Evolutionary conservation across 2,329 filamentous ascomycete species (phyloP).

Genomic region (Orbilia blumenaviensis): DNA sequence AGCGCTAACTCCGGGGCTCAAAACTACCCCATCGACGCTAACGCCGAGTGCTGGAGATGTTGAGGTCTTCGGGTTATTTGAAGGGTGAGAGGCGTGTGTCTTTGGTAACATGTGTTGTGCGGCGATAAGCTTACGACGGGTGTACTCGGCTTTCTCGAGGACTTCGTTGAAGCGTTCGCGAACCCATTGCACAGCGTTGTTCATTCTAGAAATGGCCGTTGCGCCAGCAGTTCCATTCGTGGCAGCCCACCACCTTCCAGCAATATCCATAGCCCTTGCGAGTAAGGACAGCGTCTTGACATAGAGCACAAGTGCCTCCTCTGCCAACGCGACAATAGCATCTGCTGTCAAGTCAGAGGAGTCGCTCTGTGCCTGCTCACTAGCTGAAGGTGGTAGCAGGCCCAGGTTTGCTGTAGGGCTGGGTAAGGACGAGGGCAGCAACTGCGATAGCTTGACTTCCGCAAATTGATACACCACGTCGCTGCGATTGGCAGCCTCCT

Average conservation of each 20-base stretch:
- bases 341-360: conserved; percentile 80
- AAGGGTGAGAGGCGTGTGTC: conserved; percentile 86
- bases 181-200: conserved; percentile 94
- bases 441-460: conserved; percentile 97
- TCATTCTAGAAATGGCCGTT: conserved; percentile 74
- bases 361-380: conserved; percentile 54
- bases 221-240: conserved; percentile 61
- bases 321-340: conserved; percentile 84
- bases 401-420: conserved; percentile 64
- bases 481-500: conserved; percentile 90
- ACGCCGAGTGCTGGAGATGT: conserved; percentile 42
- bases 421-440: conserved; percentile 81
- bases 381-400: conserved; percentile 57
- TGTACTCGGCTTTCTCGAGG: conserved; percentile 92
- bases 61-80: conserved; percentile 68
- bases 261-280: conserved; percentile 94
- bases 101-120: conserved; percentile 83
- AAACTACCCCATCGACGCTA: conserved; percentile 68
- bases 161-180: conserved; percentile 95
- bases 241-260: conserved; percentile 87
- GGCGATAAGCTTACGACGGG: conserved; percentile 85
- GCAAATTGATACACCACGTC: conserved; percentile 98
- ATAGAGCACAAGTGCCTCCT: conserved; percentile 94
- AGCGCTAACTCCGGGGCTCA: conserved; percentile 89
- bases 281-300: conserved; percentile 91